Percentiles rank a stretch among this genome's conserved stretches.
These are phyloP conservation scores for Antitrichia curtipendula DNA, from an alignment of 225 moss, liverwort and hornwort genomes.

Conservation along the genomic window DNA sequence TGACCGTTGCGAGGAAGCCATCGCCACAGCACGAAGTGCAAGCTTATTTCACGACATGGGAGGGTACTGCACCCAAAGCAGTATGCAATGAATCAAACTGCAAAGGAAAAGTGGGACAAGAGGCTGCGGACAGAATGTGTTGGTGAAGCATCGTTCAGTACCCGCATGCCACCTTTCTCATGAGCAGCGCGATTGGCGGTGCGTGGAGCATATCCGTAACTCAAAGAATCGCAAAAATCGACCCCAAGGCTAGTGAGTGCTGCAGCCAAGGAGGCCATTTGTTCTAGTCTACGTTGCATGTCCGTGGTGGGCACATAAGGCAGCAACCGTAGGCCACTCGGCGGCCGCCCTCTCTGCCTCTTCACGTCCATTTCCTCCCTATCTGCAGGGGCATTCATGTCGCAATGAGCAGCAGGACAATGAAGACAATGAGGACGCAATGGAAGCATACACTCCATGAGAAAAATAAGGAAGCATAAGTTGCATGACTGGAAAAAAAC, in stretches of 20 bases:
- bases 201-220: slow-evolving; percentile 54
- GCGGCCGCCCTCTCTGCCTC: slow-evolving; percentile 20
- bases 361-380: slow-evolving; percentile 37
- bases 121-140: background rate
- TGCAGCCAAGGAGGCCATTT: slow-evolving; percentile 88
- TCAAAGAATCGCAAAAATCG: slow-evolving; percentile 62
- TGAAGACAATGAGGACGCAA: background rate
- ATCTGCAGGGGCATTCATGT: background rate
- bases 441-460: background rate
- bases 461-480: background rate
- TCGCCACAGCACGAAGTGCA: slow-evolving; percentile 13
- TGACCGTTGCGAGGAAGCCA: slow-evolving; percentile 9
- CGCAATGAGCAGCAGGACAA: background rate
- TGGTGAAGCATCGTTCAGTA: slow-evolving; percentile 12
- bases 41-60: slow-evolving; percentile 1
- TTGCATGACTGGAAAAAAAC: background rate
- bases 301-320: slow-evolving; percentile 51
- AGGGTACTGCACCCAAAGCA: background rate
- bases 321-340: slow-evolving; percentile 35
- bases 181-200: slow-evolving; percentile 55
- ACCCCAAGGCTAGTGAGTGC: slow-evolving; percentile 63
- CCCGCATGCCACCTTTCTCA: slow-evolving; percentile 94
- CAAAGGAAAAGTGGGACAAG: background rate
- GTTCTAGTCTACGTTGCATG: slow-evolving; percentile 48
- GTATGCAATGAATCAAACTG: slow-evolving; percentile 16